Conservation (phyloP, 2,329 filamentous ascomycete genomes). For the Pseudogymnoascus sp. region DNA sequence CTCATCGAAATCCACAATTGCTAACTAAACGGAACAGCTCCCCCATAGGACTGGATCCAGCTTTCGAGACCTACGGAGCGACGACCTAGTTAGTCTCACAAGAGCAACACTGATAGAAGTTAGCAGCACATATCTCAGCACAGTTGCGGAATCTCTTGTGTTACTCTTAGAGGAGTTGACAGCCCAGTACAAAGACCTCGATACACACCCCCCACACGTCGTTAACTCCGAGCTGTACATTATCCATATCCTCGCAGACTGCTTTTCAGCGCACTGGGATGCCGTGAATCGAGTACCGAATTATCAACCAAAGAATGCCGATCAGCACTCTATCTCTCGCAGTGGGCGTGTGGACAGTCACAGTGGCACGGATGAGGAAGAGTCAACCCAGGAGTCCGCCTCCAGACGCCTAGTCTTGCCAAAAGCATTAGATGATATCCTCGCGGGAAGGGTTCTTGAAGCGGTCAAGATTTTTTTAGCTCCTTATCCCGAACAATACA, state of each 20-base stretch:
- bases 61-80: conserved; percentile 49
- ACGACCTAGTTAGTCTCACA: conserved; percentile 55
- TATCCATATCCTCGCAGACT: conserved; percentile 57
- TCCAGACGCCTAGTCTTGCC: conserved; percentile 18
- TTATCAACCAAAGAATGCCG: conserved; percentile 13
- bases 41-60: conserved; percentile 56
- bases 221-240: conserved; percentile 59
- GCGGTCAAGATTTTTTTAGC: conserved; percentile 49
- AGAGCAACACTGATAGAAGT: conserved; percentile 55
- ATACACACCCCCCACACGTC: conserved; percentile 51
- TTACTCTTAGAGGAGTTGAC: conserved; percentile 51
- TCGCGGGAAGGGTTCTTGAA: conserved; percentile 50
- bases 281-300: conserved; percentile 30
- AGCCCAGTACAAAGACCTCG: conserved; percentile 44
- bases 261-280: conserved; percentile 55
- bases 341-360: not conserved
- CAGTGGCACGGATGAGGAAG: not conserved
- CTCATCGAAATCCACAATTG: conserved; percentile 9
- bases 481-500: conserved; percentile 51
- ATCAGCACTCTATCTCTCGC: conserved; percentile 12
- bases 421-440: conserved; percentile 38
- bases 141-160: conserved; percentile 51
- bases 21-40: conserved; percentile 36
- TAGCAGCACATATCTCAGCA: conserved; percentile 45
- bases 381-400: not conserved